A percentile compares a stretch with the other conserved stretches of the same genome.
Evolutionary conservation across 2,329 filamentous ascomycete species (phyloP).

Genomic region (Endoconidiophora polonica): DNA sequence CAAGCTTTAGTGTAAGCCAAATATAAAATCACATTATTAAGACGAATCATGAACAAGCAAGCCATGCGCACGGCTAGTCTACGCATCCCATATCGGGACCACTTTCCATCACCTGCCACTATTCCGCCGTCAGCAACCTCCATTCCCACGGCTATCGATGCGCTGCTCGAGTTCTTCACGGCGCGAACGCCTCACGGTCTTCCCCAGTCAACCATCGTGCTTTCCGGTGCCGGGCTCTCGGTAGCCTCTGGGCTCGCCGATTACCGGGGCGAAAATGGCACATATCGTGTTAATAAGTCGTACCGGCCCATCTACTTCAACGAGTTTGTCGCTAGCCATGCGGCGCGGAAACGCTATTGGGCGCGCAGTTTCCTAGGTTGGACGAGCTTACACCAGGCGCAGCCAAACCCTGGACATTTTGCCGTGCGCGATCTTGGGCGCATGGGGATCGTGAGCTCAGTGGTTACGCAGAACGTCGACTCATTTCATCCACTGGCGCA

Average conservation of each 20-base stretch:
- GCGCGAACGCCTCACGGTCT: slow-evolving; percentile 36
- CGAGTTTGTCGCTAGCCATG: slow-evolving; percentile 71
- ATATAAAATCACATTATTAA: not conserved
- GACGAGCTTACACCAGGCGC: slow-evolving; percentile 63
- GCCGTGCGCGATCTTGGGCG: slow-evolving; percentile 57
- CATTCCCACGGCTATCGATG: slow-evolving; percentile 55
- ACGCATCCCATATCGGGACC: slow-evolving; percentile 80
- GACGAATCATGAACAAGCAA: not conserved
- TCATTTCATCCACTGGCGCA: slow-evolving; percentile 75
- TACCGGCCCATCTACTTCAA: slow-evolving; percentile 87
- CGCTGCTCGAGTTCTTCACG: slow-evolving; percentile 60
- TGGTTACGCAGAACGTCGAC: slow-evolving; percentile 95
- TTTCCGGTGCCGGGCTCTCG: slow-evolving; percentile 77
- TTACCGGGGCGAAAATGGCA: slow-evolving; percentile 78
- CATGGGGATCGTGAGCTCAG: slow-evolving; percentile 54
- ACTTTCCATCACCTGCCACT: slow-evolving; percentile 58
- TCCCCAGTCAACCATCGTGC: slow-evolving; percentile 27
- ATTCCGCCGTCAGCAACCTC: slow-evolving; percentile 57
- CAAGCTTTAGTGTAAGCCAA: not conserved
- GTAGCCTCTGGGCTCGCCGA: slow-evolving; percentile 87
- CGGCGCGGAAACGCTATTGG: slow-evolving; percentile 86
- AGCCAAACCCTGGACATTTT: slow-evolving; percentile 63
- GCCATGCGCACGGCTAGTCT: slow-evolving; percentile 55
- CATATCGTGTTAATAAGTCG: slow-evolving; percentile 78
- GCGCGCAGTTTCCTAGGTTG: slow-evolving; percentile 86